Evolutionary conservation across 73 alveolate genomes (phyloP), one percentile per base, ranked within the genome.

Genomic region (Paramecium caudatum): DNA sequence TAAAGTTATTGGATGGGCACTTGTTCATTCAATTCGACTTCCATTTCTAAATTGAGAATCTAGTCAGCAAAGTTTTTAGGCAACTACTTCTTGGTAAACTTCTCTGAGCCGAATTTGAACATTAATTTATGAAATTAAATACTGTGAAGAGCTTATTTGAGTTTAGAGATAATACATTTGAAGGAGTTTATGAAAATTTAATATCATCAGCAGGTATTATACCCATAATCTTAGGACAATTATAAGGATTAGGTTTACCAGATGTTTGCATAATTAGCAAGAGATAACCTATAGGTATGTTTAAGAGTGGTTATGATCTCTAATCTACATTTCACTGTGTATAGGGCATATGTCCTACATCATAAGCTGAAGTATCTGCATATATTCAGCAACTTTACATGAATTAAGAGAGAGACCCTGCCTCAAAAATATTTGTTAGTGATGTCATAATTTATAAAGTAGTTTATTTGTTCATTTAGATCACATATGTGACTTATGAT

Each of bases 341-440:
- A 41, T 43, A 36, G 19, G 88, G 88, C 37, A 27, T 39, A 1
- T 74, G 88, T 74, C 69, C 88, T 41, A 41, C 62, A 2, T 74
- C 88, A 6, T 74, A 74, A 25, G 88, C 88, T 0, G 88, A 74
- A 21, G 45, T 74, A 9, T 74, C 88, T 16, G 88, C 88, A 21
- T 74, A 74, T 21, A 74, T 74, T 45, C 10, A 37, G 10, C 21
- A 19, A 8, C 12, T 74, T 12, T 15, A 39, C 2, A 74, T 41
- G 62, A 41, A 45, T 74, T 45, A 74, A 74, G 88, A 74, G 32
- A 74, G 43, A 43, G 88, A 74, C 23, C 8, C 62, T 19, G 7
- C 6, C 43, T 45, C 43, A 1, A 74, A 74, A 37, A 41, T 74
- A 16, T 74, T 74, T 74, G 68, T 37, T 34, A 45, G 68, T 74